Base-by-base conservation (phyloP, 441 rosid genomes). In the Flueggea neowawraea region DNA sequence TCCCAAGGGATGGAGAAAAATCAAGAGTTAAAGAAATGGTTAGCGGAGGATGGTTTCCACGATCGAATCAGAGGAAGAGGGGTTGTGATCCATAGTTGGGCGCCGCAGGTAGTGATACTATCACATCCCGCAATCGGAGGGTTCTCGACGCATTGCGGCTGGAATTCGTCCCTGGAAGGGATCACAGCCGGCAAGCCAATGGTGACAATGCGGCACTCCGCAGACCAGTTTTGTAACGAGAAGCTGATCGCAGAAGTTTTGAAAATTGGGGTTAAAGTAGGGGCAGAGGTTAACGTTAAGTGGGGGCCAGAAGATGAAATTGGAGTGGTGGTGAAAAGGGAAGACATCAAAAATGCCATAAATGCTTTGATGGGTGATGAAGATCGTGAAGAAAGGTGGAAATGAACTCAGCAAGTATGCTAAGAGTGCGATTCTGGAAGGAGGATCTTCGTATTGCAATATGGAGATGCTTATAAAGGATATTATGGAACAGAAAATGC, bases 201-300 rank as follows among this genome's bases (percentile, higher is more conserved):
- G 78, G 52, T 81, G 10, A 79, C 85, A 0, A 81, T 82, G 81
- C 84, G 84, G 0, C 54, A 76, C 9, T 69, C 69, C 33, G 70
- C 54, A 0, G 82, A 83, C 28, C 85, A 79, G 14, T 77, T 78
- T 49, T 73, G 6, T 78, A 22, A 22, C 2, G 28, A 22, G 28
- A 22, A 22, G 28, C 28, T 0, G 28, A 22, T 22, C 28, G 28
- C 69, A 15, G 58, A 74, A 16, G 73, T 76, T 11, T 5, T 73
- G 10, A 59, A 62, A 48, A 57, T 63, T 16, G 85, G 77, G 6
- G 76, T 68, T 0, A 65, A 65, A 11, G 41, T 74, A 1, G 82
- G 83, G 22, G 69, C 68, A 0, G 54, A 73, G 50, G 16, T 13
- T 22, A 61, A 73, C 3, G 15, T 58, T 12, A 55, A 13, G n/a